phyloP scores from a whole-genome alignment of 164 flowering plant genomes.

The Liquidambar formosana region DNA sequence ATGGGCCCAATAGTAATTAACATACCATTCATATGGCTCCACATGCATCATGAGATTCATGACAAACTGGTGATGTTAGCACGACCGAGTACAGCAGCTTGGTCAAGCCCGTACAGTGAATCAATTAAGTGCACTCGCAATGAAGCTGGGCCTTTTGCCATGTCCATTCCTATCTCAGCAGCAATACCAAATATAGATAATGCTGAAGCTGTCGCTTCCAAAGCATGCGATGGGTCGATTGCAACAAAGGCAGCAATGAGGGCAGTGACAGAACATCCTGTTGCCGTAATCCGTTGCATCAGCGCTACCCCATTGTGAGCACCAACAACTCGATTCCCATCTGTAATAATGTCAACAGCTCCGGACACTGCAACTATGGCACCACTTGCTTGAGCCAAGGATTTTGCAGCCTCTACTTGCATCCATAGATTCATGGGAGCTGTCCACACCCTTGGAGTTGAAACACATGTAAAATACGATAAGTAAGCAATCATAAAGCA shows the following conservation, averaged over 20 bases:
- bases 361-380: slow-evolving; percentile 86
- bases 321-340: slow-evolving; percentile 67
- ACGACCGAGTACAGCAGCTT: slow-evolving; percentile 39
- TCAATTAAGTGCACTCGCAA: slow-evolving; percentile 84
- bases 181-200: slow-evolving; percentile 84
- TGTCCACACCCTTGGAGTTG: slow-evolving; percentile 70
- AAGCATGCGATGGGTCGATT: slow-evolving; percentile 50
- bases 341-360: slow-evolving; percentile 80
- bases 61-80: slow-evolving; percentile 39
- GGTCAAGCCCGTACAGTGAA: slow-evolving; percentile 71
- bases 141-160: slow-evolving; percentile 88
- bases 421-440: slow-evolving; percentile 69
- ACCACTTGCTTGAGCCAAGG: slow-evolving; percentile 60
- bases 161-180: slow-evolving; percentile 74
- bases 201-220: slow-evolving; percentile 85
- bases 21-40: slow-evolving; percentile 6
- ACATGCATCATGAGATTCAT: slow-evolving; percentile 7
- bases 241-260: slow-evolving; percentile 89
- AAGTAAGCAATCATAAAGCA: background rate
- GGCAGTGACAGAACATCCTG: slow-evolving; percentile 92
- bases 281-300: slow-evolving; percentile 83
- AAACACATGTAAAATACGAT: background rate
- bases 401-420: slow-evolving; percentile 83
- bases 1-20: background rate
- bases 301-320: slow-evolving; percentile 77